These are phyloP conservation scores for Capronia americana DNA, from an alignment of 2,329 filamentous ascomycete species.

Conservation along the genomic window DNA sequence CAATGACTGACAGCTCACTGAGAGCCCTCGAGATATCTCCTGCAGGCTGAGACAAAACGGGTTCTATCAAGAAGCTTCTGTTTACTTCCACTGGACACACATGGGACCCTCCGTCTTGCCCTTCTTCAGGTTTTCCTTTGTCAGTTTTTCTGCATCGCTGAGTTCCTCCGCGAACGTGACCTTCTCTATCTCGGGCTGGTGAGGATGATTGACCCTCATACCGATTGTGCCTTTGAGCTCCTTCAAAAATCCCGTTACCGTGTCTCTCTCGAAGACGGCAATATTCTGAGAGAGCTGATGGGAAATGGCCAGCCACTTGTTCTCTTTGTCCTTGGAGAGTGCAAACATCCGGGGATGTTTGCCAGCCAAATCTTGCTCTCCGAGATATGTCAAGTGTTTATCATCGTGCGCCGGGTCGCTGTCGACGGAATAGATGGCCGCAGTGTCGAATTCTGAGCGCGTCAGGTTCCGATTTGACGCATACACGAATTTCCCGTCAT, in stretches of 20 bases:
- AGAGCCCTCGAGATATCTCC: background rate
- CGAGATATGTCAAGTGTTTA: conserved; percentile 18
- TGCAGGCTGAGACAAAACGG: background rate
- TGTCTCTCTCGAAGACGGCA: conserved; percentile 23
- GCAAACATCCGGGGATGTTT: conserved; percentile 25
- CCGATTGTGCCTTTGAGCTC: conserved; percentile 22
- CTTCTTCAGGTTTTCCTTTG: conserved; percentile 4
- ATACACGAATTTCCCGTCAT: conserved; percentile 29
- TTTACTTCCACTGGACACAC: conserved; percentile 25
- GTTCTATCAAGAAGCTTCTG: background rate
- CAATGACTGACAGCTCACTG: background rate
- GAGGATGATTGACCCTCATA: conserved; percentile 6
- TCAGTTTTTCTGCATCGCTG: background rate
- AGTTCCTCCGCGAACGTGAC: conserved; percentile 12
- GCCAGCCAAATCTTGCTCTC: conserved; percentile 7
- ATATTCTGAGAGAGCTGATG: conserved; percentile 25
- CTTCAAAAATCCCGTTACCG: conserved; percentile 11
- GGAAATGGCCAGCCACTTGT: conserved; percentile 23
- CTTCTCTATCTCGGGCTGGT: conserved; percentile 15
- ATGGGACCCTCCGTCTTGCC: conserved; percentile 17
- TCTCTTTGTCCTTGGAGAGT: conserved; percentile 22
- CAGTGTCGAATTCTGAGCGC: conserved; percentile 10
- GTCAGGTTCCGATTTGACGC: conserved; percentile 25
- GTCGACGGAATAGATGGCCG: conserved; percentile 23
- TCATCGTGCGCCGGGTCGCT: conserved; percentile 18